Conservation (phyloP, 805 yeast species). For the Debaryomyces tyrocola region DNA sequence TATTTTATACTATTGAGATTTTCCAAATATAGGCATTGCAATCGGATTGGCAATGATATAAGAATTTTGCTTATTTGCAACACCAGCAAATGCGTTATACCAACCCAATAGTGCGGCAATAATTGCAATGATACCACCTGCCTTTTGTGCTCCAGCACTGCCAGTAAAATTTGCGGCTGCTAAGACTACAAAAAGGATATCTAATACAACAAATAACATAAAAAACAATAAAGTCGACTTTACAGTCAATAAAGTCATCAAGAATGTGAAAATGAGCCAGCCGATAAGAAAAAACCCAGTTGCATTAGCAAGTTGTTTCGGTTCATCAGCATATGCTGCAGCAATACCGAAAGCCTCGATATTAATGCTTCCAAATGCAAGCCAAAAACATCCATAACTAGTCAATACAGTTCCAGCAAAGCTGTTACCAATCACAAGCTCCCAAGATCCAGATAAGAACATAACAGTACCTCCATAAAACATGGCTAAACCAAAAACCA, state of each 20-base stretch:
- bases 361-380: conserved; percentile 47
- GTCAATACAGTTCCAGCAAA: conserved; percentile 56
- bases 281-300: conserved; percentile 60
- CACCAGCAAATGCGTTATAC: conserved; percentile 61
- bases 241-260: conserved; percentile 55
- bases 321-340: conserved; percentile 43
- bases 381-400: conserved; percentile 58
- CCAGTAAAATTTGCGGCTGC: conserved; percentile 52
- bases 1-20: neutral
- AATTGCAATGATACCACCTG: conserved; percentile 64
- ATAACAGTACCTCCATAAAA: conserved; percentile 53
- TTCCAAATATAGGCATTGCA: conserved; percentile 24
- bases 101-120: conserved; percentile 55
- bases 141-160: conserved; percentile 18
- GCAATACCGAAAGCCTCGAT: conserved; percentile 58
- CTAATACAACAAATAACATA: conserved; percentile 52
- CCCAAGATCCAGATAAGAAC: conserved; percentile 52
- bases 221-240: conserved; percentile 53
- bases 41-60: conserved; percentile 52
- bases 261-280: conserved; percentile 64
- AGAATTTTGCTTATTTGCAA: conserved; percentile 57
- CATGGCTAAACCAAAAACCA: conserved; percentile 45
- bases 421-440: conserved; percentile 50
- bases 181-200: conserved; percentile 54
- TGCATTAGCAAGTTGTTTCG: conserved; percentile 47